Conservation (phyloP, 2,329 filamentous ascomycete genomes). For the Berkeleyomyces rouxiae region DNA sequence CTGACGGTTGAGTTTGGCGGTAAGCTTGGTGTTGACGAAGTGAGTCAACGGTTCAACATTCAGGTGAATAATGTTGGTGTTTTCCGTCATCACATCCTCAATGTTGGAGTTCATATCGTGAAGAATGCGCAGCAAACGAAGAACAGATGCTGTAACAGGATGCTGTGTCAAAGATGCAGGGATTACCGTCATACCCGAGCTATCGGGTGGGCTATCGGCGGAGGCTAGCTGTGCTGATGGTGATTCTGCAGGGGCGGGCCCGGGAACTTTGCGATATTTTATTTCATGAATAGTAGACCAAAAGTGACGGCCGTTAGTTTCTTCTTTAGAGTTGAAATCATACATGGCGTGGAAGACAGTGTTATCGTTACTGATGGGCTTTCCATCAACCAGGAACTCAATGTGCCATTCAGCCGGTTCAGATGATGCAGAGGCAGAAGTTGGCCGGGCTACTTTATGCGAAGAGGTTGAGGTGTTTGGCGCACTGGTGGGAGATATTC, state of each 20-base stretch:
- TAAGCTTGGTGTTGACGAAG: constrained; percentile 97
- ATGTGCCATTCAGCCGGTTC: constrained; percentile 66
- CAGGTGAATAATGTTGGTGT: constrained; percentile 51
- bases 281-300: constrained; percentile 86
- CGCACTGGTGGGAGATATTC: not conserved
- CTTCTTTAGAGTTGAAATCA: constrained; percentile 24
- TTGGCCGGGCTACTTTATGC: not conserved
- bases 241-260: constrained; percentile 58
- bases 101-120: constrained; percentile 88
- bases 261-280: constrained; percentile 74
- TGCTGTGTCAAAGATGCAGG: constrained; percentile 70
- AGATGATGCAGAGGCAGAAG: not conserved
- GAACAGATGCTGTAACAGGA: constrained; percentile 69
- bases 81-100: constrained; percentile 73
- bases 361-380: constrained; percentile 73
- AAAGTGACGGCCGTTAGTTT: constrained; percentile 45
- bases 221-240: constrained; percentile 24
- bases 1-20: constrained; percentile 91
- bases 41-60: constrained; percentile 74
- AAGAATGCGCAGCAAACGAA: constrained; percentile 73
- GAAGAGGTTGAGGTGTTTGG: not conserved
- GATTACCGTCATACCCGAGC: constrained; percentile 37
- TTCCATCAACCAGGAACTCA: constrained; percentile 76
- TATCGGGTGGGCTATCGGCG: not conserved
- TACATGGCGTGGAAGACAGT: constrained; percentile 94